phyloP scores from a whole-genome alignment of 2,329 filamentous ascomycete genomes.

The Colletotrichum tofieldiae region DNA sequence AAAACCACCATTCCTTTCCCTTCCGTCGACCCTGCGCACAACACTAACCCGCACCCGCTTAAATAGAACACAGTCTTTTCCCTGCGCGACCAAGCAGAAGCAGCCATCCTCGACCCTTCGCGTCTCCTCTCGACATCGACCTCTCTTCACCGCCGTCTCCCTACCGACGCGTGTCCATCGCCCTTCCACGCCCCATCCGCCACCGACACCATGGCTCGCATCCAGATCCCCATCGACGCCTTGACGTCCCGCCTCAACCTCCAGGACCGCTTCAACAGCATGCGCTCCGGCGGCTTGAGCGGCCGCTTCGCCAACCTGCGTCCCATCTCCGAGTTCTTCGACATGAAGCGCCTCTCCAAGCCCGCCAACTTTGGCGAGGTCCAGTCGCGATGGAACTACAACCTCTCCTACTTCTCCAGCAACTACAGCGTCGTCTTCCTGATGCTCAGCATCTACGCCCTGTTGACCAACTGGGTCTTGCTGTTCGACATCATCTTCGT shows the following conservation, averaged over 20 bases:
- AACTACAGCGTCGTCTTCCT: constrained; percentile 96
- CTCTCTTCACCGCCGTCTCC: background rate
- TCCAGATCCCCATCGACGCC: constrained; percentile 93
- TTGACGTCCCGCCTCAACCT: constrained; percentile 93
- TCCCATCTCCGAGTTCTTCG: constrained; percentile 93
- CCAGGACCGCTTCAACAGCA: constrained; percentile 85
- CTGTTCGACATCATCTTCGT: constrained; percentile 95
- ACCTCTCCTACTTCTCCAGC: constrained; percentile 96
- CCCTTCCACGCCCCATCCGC: background rate
- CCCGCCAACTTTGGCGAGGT: constrained; percentile 91
- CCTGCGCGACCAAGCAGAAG: background rate
- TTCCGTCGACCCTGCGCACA: constrained; percentile 11
- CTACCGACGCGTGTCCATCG: background rate
- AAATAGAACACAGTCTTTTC: constrained; percentile 35
- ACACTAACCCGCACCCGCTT: constrained; percentile 24
- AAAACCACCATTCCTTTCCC: constrained; percentile 12
- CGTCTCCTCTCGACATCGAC: background rate
- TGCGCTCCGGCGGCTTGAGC: constrained; percentile 84
- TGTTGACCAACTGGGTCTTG: constrained; percentile 88
- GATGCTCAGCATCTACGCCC: constrained; percentile 95
- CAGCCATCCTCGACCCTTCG: constrained; percentile 9
- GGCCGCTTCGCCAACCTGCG: constrained; percentile 93
- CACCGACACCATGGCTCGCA: constrained; percentile 77
- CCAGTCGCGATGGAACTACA: constrained; percentile 96
- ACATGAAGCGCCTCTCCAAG: constrained; percentile 96